Base-by-base conservation (phyloP, 163 green algal genomes). In the Scenedesmus sp. region DNA sequence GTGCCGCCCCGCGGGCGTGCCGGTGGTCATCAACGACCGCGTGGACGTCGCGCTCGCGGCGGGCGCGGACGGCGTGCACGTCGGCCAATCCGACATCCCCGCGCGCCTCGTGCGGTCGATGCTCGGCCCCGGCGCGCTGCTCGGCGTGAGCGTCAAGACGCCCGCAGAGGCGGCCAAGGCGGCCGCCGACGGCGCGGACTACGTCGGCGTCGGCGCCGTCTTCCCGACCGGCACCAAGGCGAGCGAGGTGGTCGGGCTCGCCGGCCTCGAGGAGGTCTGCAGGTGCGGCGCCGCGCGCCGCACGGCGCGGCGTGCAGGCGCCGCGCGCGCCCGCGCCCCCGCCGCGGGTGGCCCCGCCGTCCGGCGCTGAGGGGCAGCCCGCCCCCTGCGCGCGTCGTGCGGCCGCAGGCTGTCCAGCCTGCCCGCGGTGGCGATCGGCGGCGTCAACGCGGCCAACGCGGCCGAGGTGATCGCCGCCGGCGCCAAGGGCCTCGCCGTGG, bases 381-480 rank as follows among this genome's bases (percentile, higher is more conserved):
- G n/a, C n/a, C n/a, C n/a, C n/a, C n/a, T n/a, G n/a, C n/a, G n/a
- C n/a, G n/a, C n/a, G n/a, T n/a, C n/a, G n/a, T n/a, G n/a, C n/a
- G n/a, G n/a, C n/a, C n/a, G n/a, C n/a, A n/a, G n/a, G n/a, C n/a
- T 60, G 29, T 31, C 48, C 10, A 42, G 31, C 20, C 85, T 98
- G 48, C 95, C 96, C 4, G 91, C 98, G 1, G 95, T 98, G 7
- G 89, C 95, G 26, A 99, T 99, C 26, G 96, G 96, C 6, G 96
- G 96, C 33, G 89, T 98, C 17, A 85, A 58, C 4, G 70, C 75
- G 20, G 76, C 39, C 51, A 97, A 97, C 67, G 88, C 87, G 0
- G 60, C 9, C 0, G 74, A 86, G 31, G 50, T 58, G 18, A 33
- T 82, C 28, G 63, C 26, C 4, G 66, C 34, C 1, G 75, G 71